phyloP scores from a whole-genome alignment of 768 basidiomycete species.

The Mycena haematopus region DNA sequence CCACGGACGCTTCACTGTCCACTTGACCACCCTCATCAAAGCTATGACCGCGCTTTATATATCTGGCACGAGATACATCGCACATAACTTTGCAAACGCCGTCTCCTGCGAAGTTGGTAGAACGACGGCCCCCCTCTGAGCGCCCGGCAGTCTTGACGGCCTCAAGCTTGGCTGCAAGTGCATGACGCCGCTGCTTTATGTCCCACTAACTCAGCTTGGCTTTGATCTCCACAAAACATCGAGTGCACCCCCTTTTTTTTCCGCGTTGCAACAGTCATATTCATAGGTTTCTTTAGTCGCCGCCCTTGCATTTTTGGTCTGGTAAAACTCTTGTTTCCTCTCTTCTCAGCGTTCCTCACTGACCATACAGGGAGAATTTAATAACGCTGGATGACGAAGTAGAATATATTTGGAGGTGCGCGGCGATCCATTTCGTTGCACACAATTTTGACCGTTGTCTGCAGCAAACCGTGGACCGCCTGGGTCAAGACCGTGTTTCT shows the following conservation, averaged over 20 bases:
- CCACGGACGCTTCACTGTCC: too few species aligned
- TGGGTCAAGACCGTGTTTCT: conserved; percentile 26
- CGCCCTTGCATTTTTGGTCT: conserved; percentile 30
- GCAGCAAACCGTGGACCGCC: conserved; percentile 22
- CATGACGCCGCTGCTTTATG: not conserved
- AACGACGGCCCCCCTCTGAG: not conserved
- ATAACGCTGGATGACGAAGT: conserved; percentile 41
- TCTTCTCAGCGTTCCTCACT: not conserved
- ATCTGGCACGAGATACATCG: too few species aligned
- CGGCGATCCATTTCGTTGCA: not conserved
- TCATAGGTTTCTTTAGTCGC: conserved; percentile 19
- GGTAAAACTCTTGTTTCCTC: conserved; percentile 18
- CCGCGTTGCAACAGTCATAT: not conserved
- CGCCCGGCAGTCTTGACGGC: not conserved
- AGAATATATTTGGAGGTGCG: conserved; percentile 40
- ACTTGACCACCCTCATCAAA: too few species aligned
- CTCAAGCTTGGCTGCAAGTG: not conserved
- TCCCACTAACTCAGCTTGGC: not conserved
- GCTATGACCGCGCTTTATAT: too few species aligned
- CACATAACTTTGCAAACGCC: too few species aligned
- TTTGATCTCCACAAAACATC: conserved; percentile 25
- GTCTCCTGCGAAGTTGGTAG: too few species aligned
- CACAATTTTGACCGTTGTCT: not conserved
- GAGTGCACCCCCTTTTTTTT: conserved; percentile 5
- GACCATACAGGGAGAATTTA: conserved; percentile 35